These are phyloP conservation scores for Clarireedia homoeocarpa DNA, from an alignment of 2,329 filamentous ascomycete species.

Conservation along the genomic window DNA sequence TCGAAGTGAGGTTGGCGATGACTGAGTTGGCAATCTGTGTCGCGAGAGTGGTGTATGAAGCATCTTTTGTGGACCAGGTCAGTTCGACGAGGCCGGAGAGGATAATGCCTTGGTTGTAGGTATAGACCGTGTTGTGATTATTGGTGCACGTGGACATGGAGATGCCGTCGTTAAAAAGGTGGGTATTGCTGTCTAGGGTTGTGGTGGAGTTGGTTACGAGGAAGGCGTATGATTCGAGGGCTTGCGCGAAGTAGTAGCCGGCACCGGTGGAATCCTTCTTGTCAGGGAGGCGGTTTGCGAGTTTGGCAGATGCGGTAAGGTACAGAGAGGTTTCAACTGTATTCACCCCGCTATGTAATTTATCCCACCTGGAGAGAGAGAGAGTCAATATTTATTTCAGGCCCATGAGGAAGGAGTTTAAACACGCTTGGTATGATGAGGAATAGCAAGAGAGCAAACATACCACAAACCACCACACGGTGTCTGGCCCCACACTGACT, in stretches of 20 bases:
- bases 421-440: background rate
- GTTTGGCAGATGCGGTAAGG: slow-evolving; percentile 44
- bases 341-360: slow-evolving; percentile 43
- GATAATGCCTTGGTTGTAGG: slow-evolving; percentile 56
- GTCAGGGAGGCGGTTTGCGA: slow-evolving; percentile 45
- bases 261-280: slow-evolving; percentile 33
- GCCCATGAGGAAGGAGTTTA: background rate
- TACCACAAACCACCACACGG: slow-evolving; percentile 47
- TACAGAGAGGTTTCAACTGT: slow-evolving; percentile 52
- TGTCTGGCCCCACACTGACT: slow-evolving; percentile 38
- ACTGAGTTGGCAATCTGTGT: slow-evolving; percentile 46
- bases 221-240: slow-evolving; percentile 42
- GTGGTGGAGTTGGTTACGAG: slow-evolving; percentile 36
- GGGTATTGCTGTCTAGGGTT: slow-evolving; percentile 39
- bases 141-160: slow-evolving; percentile 41
- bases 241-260: slow-evolving; percentile 50
- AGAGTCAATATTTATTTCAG: background rate
- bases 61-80: slow-evolving; percentile 41
- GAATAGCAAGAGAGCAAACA: slow-evolving; percentile 1
- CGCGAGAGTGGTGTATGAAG: slow-evolving; percentile 38
- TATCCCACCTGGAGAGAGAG: slow-evolving; percentile 38
- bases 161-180: slow-evolving; percentile 48
- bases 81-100: slow-evolving; percentile 50
- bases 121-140: slow-evolving; percentile 36
- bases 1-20: slow-evolving; percentile 36